phyloP scores from a whole-genome alignment of 2,329 filamentous ascomycete species.

The Chrysoporthe austroafricana region DNA sequence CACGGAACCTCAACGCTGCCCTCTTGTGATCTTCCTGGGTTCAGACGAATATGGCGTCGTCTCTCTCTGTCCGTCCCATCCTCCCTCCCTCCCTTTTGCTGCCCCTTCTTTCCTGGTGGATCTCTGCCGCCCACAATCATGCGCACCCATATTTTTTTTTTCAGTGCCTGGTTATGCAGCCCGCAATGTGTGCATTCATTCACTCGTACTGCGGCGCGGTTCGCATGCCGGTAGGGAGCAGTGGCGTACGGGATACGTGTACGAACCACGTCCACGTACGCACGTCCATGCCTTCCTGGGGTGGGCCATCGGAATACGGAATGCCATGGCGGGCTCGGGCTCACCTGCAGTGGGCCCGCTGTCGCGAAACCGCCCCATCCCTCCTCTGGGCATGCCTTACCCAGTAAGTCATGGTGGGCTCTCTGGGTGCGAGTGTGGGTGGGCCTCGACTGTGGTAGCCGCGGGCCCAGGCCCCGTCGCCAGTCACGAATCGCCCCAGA shows the following conservation, averaged over 20 bases:
- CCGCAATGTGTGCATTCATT: not conserved
- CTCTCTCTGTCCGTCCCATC: not conserved
- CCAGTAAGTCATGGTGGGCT: too few species aligned
- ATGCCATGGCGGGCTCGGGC: too few species aligned
- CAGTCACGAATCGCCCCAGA: slow-evolving; percentile 23
- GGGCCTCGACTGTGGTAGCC: not conserved
- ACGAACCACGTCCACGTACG: not conserved
- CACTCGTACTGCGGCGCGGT: not conserved
- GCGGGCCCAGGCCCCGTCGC: slow-evolving; percentile 5
- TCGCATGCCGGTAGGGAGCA: not conserved
- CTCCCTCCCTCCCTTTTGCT: not conserved
- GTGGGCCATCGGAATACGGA: not conserved
- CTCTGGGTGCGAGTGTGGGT: not conserved
- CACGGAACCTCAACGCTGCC: not conserved
- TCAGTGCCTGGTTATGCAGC: not conserved
- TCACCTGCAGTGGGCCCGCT: not conserved
- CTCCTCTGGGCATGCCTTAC: not conserved
- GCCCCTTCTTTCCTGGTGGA: not conserved
- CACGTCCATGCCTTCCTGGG: not conserved
- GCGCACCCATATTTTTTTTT: not conserved
- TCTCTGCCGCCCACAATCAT: not conserved
- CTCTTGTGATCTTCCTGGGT: not conserved
- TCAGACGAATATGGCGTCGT: not conserved
- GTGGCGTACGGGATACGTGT: not conserved
- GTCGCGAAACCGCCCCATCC: slow-evolving; percentile 2